Base-by-base conservation (phyloP, 306 rosid species). In the Adenanthera pavonina region DNA sequence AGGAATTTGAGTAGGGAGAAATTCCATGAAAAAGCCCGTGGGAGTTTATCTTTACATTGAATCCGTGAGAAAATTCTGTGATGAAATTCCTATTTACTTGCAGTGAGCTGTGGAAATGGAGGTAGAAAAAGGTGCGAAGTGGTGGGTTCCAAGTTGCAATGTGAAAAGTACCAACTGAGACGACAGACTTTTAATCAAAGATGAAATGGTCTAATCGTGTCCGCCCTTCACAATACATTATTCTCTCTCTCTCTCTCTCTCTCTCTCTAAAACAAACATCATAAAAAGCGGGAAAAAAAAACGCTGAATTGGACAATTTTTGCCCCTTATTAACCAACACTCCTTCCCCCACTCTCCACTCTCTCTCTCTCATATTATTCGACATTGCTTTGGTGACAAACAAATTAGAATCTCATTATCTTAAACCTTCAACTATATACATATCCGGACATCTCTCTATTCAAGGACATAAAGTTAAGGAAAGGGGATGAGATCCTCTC, bases 121-220 rank as follows among this genome's bases (percentile, higher is more conserved):
- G 33, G 33, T 20, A 25, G 4, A 60, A 30, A 34, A 17, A 35
- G 69, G 16, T 13, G 74, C n/a, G 6, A 46, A 69, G 74, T 69
- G 74, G 74, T 44, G 74, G 74, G 74, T 10, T 69, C 74, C 74
- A 69, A 25, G 7, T 59, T 9, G 65, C 16, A 59, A 8, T 20
- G 74, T 69, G 48, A 69, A 44, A 46, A 69, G 54, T 69, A 30
- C 56, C 74, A 20, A 44, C 40, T 11, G 16, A 12, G 74, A 69
- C 56, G 74, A 44, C 74, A 69, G 56, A 69, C 54, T 69, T 69
- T 69, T 44, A 44, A 69, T 56, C 56, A 19, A 69, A 69, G 56
- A 10, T 20, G 56, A 44, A 25, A 46, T 46, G 40, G 74, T 69
- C 74, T 12, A 46, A 19, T 46, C 56, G n/a, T 46, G 60, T 71